phyloP scores from a whole-genome alignment of 352 stramenopile genomes.

The Phytophthora hybrid region DNA sequence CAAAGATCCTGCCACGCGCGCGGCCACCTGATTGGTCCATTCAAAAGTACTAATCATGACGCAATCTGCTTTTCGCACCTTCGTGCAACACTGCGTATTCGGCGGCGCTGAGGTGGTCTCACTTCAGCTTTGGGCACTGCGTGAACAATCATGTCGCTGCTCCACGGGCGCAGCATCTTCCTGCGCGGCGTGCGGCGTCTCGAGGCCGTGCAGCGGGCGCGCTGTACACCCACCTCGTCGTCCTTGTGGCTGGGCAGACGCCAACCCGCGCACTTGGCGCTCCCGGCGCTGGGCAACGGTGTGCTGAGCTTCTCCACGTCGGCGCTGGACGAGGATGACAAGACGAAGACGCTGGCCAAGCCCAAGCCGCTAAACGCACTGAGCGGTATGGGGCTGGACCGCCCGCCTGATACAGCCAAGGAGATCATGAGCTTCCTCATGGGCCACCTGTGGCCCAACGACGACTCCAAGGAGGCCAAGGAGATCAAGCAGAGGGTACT shows the following conservation, averaged over 20 bases:
- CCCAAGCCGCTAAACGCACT: constrained; percentile 25
- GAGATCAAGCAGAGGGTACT: constrained; percentile 88
- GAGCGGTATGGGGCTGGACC: constrained; percentile 36
- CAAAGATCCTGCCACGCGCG: neutral
- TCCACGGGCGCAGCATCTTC: constrained; percentile 53
- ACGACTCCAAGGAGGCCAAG: constrained; percentile 59
- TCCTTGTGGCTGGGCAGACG: constrained; percentile 2
- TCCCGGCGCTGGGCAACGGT: constrained; percentile 30
- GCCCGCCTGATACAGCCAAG: constrained; percentile 49
- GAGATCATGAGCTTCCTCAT: constrained; percentile 73
- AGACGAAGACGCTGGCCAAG: constrained; percentile 15
- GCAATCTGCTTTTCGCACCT: constrained; percentile 16
- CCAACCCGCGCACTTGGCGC: constrained; percentile 7
- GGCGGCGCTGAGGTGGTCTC: neutral
- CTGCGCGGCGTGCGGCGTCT: constrained; percentile 47
- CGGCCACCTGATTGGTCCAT: constrained; percentile 4
- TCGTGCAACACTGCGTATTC: neutral
- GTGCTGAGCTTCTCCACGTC: constrained; percentile 49
- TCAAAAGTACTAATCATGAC: constrained; percentile 12
- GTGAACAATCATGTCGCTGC: constrained; percentile 41
- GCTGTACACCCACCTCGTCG: neutral
- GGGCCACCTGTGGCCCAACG: constrained; percentile 73
- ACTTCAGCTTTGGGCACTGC: constrained; percentile 5
- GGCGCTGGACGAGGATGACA: constrained; percentile 17
- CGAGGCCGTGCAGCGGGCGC: constrained; percentile 22